Conservation (phyloP, 495 filamentous ascomycete genomes). For the Tricharina praecox region DNA sequence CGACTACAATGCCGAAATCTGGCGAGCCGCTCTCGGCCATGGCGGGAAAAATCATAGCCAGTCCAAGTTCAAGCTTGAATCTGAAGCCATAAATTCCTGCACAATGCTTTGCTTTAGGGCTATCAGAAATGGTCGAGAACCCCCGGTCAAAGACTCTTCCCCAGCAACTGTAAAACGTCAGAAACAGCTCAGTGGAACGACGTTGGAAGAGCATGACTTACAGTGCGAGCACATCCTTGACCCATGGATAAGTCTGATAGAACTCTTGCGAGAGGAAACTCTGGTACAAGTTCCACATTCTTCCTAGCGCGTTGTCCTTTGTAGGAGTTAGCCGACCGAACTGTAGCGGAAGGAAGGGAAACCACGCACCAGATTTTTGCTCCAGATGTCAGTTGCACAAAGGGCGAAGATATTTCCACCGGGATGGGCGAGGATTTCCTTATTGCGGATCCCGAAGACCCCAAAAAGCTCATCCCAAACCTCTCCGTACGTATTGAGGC, state of each 20-base stretch:
- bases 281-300: background rate
- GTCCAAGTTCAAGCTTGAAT: background rate
- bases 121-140: background rate
- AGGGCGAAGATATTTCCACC: background rate
- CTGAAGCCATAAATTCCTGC: background rate
- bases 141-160: background rate
- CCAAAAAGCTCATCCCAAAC: background rate
- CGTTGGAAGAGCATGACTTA: background rate
- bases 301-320: background rate
- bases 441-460: background rate
- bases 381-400: background rate
- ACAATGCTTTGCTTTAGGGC: background rate
- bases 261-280: background rate
- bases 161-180: background rate
- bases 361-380: background rate
- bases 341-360: background rate
- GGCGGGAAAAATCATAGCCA: background rate
- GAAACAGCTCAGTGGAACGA: background rate
- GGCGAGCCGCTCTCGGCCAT: background rate
- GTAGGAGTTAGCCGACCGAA: background rate
- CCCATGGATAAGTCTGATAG: background rate
- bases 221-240: background rate
- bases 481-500: slow-evolving; percentile 4
- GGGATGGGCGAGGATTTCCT: background rate
- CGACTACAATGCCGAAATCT: background rate